Evolutionary conservation across 2,329 filamentous ascomycete species (phyloP).

Genomic region (Epichloe gansuensis): DNA sequence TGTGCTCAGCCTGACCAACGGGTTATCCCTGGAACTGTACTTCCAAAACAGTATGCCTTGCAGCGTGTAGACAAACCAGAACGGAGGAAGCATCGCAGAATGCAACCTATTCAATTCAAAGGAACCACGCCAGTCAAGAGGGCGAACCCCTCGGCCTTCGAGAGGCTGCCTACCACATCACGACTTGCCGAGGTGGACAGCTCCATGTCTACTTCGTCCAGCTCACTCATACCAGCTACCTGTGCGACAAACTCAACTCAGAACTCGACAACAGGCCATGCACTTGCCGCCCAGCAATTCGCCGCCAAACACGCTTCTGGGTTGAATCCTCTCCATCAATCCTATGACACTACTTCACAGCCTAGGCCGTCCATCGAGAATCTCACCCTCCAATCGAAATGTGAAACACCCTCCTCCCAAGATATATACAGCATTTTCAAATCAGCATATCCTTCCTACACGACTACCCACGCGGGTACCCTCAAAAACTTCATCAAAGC

Average conservation of each 20-base stretch:
- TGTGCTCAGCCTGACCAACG: constrained; percentile 19
- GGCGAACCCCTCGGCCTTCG: background rate
- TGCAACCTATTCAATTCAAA: constrained; percentile 15
- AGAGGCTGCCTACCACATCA: constrained; percentile 13
- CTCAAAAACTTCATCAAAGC: constrained; percentile 30
- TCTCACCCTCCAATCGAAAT: background rate
- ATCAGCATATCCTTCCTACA: constrained; percentile 31
- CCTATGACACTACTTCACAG: background rate
- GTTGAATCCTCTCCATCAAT: background rate
- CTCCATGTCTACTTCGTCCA: constrained; percentile 16
- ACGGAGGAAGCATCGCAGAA: constrained; percentile 9
- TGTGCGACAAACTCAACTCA: constrained; percentile 3
- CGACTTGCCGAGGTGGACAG: constrained; percentile 10
- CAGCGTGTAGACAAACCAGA: background rate
- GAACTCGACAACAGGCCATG: background rate
- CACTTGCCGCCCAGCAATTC: background rate
- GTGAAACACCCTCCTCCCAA: background rate
- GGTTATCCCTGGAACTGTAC: constrained; percentile 11
- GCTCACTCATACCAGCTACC: constrained; percentile 18
- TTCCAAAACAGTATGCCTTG: background rate
- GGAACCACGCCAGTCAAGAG: constrained; percentile 4
- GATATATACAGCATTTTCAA: constrained; percentile 25
- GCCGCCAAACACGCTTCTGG: background rate
- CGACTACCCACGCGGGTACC: constrained; percentile 24
- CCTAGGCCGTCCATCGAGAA: background rate